Evolutionary conservation across 2,329 filamentous ascomycete species (phyloP).

Genomic region (Aspergillus pseudonomiae): DNA sequence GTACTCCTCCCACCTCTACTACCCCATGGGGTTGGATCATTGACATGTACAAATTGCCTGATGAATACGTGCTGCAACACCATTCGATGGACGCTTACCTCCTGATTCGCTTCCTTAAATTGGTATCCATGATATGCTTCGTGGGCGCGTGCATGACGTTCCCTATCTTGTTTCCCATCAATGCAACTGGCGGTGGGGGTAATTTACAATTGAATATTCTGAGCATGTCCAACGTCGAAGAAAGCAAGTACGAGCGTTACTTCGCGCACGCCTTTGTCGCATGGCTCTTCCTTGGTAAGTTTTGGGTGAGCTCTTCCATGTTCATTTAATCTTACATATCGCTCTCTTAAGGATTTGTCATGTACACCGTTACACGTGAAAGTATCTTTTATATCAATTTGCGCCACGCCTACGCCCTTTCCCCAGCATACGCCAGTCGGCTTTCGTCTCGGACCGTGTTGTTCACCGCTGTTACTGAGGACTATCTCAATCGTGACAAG

Average conservation of each 20-base stretch:
- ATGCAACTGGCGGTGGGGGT: conserved; percentile 74
- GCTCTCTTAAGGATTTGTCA: conserved; percentile 66
- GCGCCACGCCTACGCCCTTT: conserved; percentile 87
- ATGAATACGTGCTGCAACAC: conserved; percentile 83
- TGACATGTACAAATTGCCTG: conserved; percentile 67
- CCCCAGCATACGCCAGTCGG: conserved; percentile 79
- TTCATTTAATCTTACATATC: neutral
- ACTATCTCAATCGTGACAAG: conserved; percentile 76
- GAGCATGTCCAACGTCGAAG: conserved; percentile 73
- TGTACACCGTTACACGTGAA: conserved; percentile 86
- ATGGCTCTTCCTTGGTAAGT: conserved; percentile 74
- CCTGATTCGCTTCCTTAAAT: conserved; percentile 84
- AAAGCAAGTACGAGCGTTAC: conserved; percentile 63
- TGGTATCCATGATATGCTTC: conserved; percentile 75
- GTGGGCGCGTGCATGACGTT: conserved; percentile 83
- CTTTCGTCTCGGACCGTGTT: conserved; percentile 90
- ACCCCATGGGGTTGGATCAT: conserved; percentile 70
- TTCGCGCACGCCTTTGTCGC: conserved; percentile 81
- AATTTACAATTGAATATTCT: conserved; percentile 73
- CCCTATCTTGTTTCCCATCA: conserved; percentile 86
- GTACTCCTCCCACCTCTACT: conserved; percentile 61
- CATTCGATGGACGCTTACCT: conserved; percentile 92
- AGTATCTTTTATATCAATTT: conserved; percentile 90
- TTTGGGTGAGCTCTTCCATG: neutral
- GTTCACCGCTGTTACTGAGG: conserved; percentile 78